Evolutionary conservation across 441 rosid genomes (phyloP), one percentile per base, ranked within the genome.

Genomic region (Populus tomentosa): DNA sequence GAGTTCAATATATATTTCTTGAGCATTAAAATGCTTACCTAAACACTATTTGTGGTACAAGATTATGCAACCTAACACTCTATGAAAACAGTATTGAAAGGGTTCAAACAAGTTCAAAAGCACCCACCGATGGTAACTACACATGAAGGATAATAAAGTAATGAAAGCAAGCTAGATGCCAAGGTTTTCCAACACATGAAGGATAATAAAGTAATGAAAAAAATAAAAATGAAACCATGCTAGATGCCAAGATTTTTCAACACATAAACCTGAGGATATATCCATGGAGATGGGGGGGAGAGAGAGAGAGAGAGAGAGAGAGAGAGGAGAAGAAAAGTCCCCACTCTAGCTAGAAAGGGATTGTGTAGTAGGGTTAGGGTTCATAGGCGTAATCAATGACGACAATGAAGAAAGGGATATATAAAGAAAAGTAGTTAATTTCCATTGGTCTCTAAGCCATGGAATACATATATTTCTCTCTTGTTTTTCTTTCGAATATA

Each of bases 311-410:
- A 14, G 56, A 50, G 50, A 42, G 53, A 13, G 53, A 1, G 18
- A 16, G 18, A 4, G 36, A 71, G 73, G 24, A 74, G 68, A 38
- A 73, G 66, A 30, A 21, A 10, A 80, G 86, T 78, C 85, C 87
- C 83, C 82, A 81, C 85, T 42, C 83, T 80, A 82, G 38, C 65
- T 23, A 35, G 42, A 75, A 20, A 71, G 56, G 68, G 79, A 80
- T 28, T 8, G 46, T 6, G 53, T 10, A 26, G 38, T 76, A 70
- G 76, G 63, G 67, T 80, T 82, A 69, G 78, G 75, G 65, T 61
- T 61, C 14, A 36, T 69, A 42, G 73, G 78, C 72, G 80, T 74
- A 85, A 78, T 78, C 63, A 82, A 84, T 81, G 83, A 82, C 76
- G 80, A 71, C 77, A 72, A 68, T 75, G 62, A 73, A 68, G 65